Conservation (phyloP, 2,329 filamentous ascomycete species). For the Pseudonectria buxi region DNA sequence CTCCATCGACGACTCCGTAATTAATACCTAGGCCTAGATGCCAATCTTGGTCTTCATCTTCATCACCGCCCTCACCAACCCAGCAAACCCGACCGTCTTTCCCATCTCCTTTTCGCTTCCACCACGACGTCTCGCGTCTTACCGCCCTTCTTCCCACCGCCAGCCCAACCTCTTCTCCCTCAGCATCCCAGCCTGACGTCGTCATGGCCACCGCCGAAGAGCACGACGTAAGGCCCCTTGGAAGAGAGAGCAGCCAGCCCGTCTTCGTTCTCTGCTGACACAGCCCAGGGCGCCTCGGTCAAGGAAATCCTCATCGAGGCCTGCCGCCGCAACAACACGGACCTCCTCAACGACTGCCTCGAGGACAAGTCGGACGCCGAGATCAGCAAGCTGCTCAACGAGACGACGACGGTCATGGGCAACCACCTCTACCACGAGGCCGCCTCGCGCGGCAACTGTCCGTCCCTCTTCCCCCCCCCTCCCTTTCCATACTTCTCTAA, state of each 20-base stretch:
- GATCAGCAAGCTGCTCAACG: conserved; percentile 75
- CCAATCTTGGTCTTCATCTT: too few species aligned
- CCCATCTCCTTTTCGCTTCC: too few species aligned
- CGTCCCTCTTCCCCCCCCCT: conserved; percentile 26
- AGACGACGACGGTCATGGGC: conserved; percentile 76
- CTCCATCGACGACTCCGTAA: too few species aligned
- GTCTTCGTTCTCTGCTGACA: neutral
- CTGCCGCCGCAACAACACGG: conserved; percentile 85
- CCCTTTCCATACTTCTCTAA: conserved; percentile 6
- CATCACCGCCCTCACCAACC: too few species aligned
- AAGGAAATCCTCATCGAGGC: conserved; percentile 86
- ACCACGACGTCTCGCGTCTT: too few species aligned
- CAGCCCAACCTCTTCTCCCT: neutral
- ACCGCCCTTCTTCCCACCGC: neutral
- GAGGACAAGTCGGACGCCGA: conserved; percentile 53
- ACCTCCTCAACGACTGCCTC: conserved; percentile 73
- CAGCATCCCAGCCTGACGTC: neutral
- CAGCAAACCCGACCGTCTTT: too few species aligned
- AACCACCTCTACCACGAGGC: conserved; percentile 88
- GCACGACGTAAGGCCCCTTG: conserved; percentile 26
- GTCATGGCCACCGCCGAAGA: conserved; percentile 26
- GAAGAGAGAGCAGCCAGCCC: conserved; percentile 10
- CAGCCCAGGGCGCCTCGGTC: conserved; percentile 67
- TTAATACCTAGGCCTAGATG: too few species aligned
- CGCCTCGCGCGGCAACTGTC: conserved; percentile 78